Conservation (phyloP, 140 eudicot genomes). For the Ambrosia hybrid region DNA sequence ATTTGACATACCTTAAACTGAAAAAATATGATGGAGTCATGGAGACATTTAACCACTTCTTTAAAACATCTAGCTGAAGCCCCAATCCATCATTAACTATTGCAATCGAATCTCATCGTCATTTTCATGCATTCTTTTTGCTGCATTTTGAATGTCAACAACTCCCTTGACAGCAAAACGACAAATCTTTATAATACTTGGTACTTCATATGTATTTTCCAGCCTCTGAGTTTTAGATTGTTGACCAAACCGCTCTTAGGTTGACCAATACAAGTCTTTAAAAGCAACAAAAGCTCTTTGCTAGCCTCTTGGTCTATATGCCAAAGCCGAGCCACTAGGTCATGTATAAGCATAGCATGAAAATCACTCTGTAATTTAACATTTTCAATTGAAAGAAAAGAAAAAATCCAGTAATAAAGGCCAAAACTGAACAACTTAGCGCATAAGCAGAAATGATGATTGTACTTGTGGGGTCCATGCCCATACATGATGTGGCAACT, state of each 20-base stretch:
- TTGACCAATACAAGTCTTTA: slow-evolving; percentile 39
- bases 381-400: slow-evolving; percentile 37
- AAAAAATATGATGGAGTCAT: slow-evolving; percentile 61
- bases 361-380: slow-evolving; percentile 24
- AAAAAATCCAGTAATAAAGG: slow-evolving; percentile 62
- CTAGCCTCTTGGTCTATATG: slow-evolving; percentile 48
- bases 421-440: slow-evolving; percentile 73
- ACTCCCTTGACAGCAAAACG: slow-evolving; percentile 44
- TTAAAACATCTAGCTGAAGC: slow-evolving; percentile 40
- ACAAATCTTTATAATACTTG: slow-evolving; percentile 40
- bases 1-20: slow-evolving; percentile 47
- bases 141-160: slow-evolving; percentile 46
- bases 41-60: slow-evolving; percentile 53
- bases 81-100: slow-evolving; percentile 34
- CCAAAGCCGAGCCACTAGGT: slow-evolving; percentile 57
- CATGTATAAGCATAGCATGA: slow-evolving; percentile 47
- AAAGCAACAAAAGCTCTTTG: slow-evolving; percentile 45
- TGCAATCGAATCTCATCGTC: slow-evolving; percentile 27
- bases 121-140: slow-evolving; percentile 23
- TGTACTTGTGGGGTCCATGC: slow-evolving; percentile 49
- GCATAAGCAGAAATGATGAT: slow-evolving; percentile 57
- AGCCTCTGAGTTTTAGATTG: slow-evolving; percentile 28
- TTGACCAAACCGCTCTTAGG: slow-evolving; percentile 22
- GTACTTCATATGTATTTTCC: slow-evolving; percentile 38
- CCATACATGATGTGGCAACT: slow-evolving; percentile 52